Base-by-base conservation (phyloP, 2,329 filamentous ascomycete species). In the Taxawa tesnikishii region DNA sequence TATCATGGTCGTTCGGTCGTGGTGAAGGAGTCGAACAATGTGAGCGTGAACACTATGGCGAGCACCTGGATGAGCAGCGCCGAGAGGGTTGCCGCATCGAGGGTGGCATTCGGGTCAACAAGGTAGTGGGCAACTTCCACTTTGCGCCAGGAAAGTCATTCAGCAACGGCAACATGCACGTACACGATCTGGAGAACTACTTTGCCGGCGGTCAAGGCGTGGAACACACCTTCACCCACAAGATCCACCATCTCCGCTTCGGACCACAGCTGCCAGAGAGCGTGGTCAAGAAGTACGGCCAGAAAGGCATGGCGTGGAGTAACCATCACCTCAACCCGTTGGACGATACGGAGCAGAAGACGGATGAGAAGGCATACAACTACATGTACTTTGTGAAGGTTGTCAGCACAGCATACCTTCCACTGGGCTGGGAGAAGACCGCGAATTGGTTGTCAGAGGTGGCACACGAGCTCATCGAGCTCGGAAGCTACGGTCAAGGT, bases 341-440 rank as follows among this genome's bases (percentile, higher is more conserved):
- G 4, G 92, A 98, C 50, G 68, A 71, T 32, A 82, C 79, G 3
- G 63, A 70, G 41, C 85, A 96, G 64, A 61, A 68, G 32, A 92
- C 84, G 2, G 64, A 71, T 21, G 85, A 94, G 49, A 73, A 83
- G 44, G 81, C 81, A 42, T 94, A 71, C 68, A 98, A 94, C 65
- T 98, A 79, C 59, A 94, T 96, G 84, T 98, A 98, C 67, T 98
- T 98, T 59, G 70, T 98, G 59, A 98, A 98, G 68, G 90, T 98
- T 36, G 90, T 98, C 18, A 84, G 83, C 3, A 98, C 90, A 2
- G 88, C 85, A 1, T 98, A 96, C 55, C 70, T 96, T 15, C 85
- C 90, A 3, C 70, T 98, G 2, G 85, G 85, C 41, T 93, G 84
- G 83, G 78, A 85, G 51, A 73, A 75, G 47, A 68, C 67, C 37